Conservation (phyloP, 305 asterid species). For the Caryopteris hybrid region DNA sequence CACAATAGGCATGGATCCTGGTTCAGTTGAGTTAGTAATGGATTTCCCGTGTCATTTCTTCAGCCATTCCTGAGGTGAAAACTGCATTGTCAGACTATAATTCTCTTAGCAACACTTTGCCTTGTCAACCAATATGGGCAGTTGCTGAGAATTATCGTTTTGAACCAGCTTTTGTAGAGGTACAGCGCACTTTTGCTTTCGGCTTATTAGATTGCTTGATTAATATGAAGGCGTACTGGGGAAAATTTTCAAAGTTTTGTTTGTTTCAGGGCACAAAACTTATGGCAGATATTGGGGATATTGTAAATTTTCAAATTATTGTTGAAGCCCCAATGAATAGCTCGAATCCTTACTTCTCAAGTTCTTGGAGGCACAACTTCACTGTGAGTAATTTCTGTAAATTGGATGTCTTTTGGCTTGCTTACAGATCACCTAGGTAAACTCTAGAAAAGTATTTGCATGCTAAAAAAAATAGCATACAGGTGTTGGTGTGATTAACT, state of each 20-base stretch:
- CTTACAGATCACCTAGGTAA: no score
- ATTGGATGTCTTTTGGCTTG: no score
- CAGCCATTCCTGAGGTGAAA: constrained; percentile 49
- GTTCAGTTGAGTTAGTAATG: not conserved
- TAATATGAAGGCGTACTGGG: no score
- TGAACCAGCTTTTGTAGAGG: constrained; percentile 67
- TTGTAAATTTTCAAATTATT: constrained; percentile 61
- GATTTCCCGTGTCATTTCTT: not conserved
- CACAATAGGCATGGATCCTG: no score
- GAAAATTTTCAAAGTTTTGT: not conserved
- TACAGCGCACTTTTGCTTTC: not conserved
- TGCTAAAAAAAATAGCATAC: no score
- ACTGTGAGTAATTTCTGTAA: no score
- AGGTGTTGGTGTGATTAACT: no score
- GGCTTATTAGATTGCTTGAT: no score
- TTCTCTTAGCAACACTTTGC: constrained; percentile 32
- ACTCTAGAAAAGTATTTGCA: no score
- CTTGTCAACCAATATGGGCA: constrained; percentile 58
- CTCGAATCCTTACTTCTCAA: constrained; percentile 79
- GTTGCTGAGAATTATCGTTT: constrained; percentile 70
- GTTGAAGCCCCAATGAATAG: constrained; percentile 82
- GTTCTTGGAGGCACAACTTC: constrained; percentile 77
- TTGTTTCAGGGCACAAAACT: constrained; percentile 49
- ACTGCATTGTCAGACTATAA: constrained; percentile 43
- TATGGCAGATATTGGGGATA: constrained; percentile 61